Evolutionary conservation across 352 stramenopile genomes (phyloP).

Genomic region (Peronosclerospora sorghi): DNA sequence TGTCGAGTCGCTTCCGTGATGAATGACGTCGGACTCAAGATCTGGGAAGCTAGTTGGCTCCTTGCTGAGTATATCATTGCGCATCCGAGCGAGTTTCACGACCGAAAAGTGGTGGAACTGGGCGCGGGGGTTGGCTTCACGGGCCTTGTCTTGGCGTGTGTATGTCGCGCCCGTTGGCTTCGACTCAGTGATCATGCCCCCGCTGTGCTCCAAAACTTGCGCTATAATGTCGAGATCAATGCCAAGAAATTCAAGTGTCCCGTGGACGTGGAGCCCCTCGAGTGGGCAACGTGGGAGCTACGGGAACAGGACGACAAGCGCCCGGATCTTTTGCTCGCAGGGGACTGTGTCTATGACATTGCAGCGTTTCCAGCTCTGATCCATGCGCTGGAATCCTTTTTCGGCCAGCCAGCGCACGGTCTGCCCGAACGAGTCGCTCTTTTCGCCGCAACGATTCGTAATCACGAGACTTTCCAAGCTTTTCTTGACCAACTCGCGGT

Average conservation of each 20-base stretch:
- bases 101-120: slow-evolving; percentile 52
- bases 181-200: slow-evolving; percentile 70
- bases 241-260: slow-evolving; percentile 28
- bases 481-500: slow-evolving; percentile 51
- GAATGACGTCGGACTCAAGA: slow-evolving; percentile 75
- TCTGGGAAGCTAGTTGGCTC: slow-evolving; percentile 73
- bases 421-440: slow-evolving; percentile 32
- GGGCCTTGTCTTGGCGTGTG: slow-evolving; percentile 41
- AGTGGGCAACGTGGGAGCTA: slow-evolving; percentile 64
- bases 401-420: slow-evolving; percentile 13
- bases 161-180: slow-evolving; percentile 24
- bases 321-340: slow-evolving; percentile 53
- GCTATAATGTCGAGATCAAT: slow-evolving; percentile 78
- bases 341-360: slow-evolving; percentile 74
- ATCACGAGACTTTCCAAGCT: slow-evolving; percentile 58
- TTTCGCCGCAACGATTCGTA: slow-evolving; percentile 70
- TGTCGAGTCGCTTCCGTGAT: slow-evolving; percentile 69
- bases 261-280: slow-evolving; percentile 43
- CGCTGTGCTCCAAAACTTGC: slow-evolving; percentile 74
- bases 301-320: slow-evolving; percentile 12
- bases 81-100: slow-evolving; percentile 34
- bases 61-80: slow-evolving; percentile 64
- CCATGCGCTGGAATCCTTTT: slow-evolving; percentile 45
- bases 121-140: slow-evolving; percentile 67
- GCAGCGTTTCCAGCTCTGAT: slow-evolving; percentile 43